A percentile compares a stretch with the other conserved stretches of the same genome.
These are phyloP conservation scores for Talaromyces sp. DNA, from an alignment of 2,329 filamentous ascomycete species.

Conservation along the genomic window DNA sequence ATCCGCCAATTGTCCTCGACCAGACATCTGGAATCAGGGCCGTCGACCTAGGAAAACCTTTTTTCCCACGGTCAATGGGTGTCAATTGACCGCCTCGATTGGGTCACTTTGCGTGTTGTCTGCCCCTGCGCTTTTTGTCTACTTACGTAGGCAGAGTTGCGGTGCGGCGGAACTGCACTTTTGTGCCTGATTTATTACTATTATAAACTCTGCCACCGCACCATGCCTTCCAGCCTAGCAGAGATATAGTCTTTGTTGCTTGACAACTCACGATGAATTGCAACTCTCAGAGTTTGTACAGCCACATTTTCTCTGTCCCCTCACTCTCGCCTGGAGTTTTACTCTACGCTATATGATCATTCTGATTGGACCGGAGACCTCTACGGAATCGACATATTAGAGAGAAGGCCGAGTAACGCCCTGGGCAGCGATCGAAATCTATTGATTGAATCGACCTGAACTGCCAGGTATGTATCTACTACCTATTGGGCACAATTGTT, in stretches of 20 bases:
- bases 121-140: constrained; percentile 3
- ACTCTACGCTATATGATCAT: constrained; percentile 21
- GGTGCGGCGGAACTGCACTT: constrained; percentile 3
- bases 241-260: constrained; percentile 20
- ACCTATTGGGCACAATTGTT: constrained; percentile 12
- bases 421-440: constrained; percentile 1
- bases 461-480: constrained; percentile 9
- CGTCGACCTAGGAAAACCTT: neutral
- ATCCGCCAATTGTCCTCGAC: constrained; percentile 9
- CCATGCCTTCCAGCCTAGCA: constrained; percentile 10
- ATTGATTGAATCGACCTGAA: constrained; percentile 7
- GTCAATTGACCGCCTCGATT: constrained; percentile 15
- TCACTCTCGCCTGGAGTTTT: constrained; percentile 15
- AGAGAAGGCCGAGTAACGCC: neutral
- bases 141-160: constrained; percentile 10
- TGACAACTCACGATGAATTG: constrained; percentile 32
- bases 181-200: constrained; percentile 14
- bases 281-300: constrained; percentile 21
- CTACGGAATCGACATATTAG: constrained; percentile 5
- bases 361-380: constrained; percentile 18
- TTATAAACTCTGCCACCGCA: constrained; percentile 23
- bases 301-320: constrained; percentile 21
- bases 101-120: constrained; percentile 8
- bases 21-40: constrained; percentile 4
- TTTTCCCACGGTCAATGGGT: constrained; percentile 7